These are phyloP conservation scores for Cystofilobasidium capitatum DNA, from an alignment of 768 basidiomycete genomes.

Conservation along the genomic window DNA sequence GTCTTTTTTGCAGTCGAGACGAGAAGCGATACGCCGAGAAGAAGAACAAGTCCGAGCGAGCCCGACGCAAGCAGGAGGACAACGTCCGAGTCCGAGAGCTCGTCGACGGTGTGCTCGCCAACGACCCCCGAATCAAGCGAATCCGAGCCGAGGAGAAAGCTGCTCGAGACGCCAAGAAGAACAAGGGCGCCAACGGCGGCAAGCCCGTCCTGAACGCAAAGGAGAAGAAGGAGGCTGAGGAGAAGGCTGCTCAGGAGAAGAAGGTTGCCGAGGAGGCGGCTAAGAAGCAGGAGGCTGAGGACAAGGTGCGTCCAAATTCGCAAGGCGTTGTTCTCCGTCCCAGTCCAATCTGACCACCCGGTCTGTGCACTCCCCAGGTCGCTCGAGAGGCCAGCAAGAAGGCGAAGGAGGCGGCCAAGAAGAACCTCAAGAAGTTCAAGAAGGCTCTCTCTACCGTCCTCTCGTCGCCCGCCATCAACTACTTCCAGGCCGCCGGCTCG, in stretches of 20 bases:
- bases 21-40: slow-evolving; percentile 99
- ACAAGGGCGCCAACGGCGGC: slow-evolving; percentile 39
- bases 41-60: slow-evolving; percentile 97
- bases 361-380: slow-evolving; percentile 28
- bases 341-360: not conserved
- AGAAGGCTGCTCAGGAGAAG: slow-evolving; percentile 45
- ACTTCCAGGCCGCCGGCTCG: slow-evolving; percentile 41
- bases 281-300: slow-evolving; percentile 44
- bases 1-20: slow-evolving; percentile 57
- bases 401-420: slow-evolving; percentile 54
- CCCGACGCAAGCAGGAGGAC: slow-evolving; percentile 93
- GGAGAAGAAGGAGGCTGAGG: slow-evolving; percentile 57
- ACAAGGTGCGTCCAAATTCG: slow-evolving; percentile 23
- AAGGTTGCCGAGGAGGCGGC: slow-evolving; percentile 42
- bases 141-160: slow-evolving; percentile 96
- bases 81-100: slow-evolving; percentile 75
- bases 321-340: not conserved
- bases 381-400: slow-evolving; percentile 48
- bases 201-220: slow-evolving; percentile 36
- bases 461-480: slow-evolving; percentile 39
- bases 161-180: slow-evolving; percentile 83
- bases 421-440: slow-evolving; percentile 50
- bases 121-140: slow-evolving; percentile 91
- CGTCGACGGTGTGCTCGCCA: slow-evolving; percentile 68
- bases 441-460: slow-evolving; percentile 44